Evolutionary conservation across 352 stramenopile genomes (phyloP).

Genomic region (Pythium guiyangense): DNA sequence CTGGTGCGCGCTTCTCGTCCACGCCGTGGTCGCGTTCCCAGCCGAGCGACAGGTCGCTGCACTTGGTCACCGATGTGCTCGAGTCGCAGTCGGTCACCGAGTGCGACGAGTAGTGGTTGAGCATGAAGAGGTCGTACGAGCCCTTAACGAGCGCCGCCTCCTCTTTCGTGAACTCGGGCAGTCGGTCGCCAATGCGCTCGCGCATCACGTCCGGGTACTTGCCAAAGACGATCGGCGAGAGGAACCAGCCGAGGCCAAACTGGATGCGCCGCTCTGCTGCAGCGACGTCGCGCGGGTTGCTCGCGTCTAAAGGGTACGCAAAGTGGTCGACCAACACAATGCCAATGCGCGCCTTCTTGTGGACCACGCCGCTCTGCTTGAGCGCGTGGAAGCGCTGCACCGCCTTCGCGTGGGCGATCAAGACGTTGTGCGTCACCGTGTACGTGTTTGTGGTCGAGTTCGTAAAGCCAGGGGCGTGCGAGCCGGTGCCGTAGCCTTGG

Average conservation of each 20-base stretch:
- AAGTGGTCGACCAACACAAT: slow-evolving; percentile 90
- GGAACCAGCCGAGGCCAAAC: slow-evolving; percentile 91
- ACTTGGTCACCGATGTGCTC: slow-evolving; percentile 24
- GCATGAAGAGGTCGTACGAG: slow-evolving; percentile 92
- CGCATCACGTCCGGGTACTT: slow-evolving; percentile 93
- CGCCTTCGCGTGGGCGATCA: no score
- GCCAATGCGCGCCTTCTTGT: slow-evolving; percentile 74
- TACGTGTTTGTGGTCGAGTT: no score
- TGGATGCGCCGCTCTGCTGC: slow-evolving; percentile 88
- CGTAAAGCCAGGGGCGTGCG: no score
- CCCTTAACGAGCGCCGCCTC: slow-evolving; percentile 71
- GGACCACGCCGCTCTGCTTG: slow-evolving; percentile 31
- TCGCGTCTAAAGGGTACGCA: slow-evolving; percentile 69
- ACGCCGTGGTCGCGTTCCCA: slow-evolving; percentile 44
- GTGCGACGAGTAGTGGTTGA: slow-evolving; percentile 93
- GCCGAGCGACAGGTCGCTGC: slow-evolving; percentile 26
- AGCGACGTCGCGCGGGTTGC: slow-evolving; percentile 30
- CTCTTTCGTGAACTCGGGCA: slow-evolving; percentile 85
- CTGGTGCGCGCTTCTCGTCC: slow-evolving; percentile 45
- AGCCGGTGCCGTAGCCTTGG: no score
- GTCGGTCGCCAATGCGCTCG: slow-evolving; percentile 53
- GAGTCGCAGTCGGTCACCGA: slow-evolving; percentile 45
- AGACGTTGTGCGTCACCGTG: slow-evolving; percentile 80
- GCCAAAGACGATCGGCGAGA: no score
- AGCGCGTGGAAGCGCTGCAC: slow-evolving; percentile 83